Percentiles rank a stretch among this genome's conserved stretches.
These are phyloP conservation scores for Syzygium jambos DNA, from an alignment of 345 rosid genomes.

Conservation along the genomic window DNA sequence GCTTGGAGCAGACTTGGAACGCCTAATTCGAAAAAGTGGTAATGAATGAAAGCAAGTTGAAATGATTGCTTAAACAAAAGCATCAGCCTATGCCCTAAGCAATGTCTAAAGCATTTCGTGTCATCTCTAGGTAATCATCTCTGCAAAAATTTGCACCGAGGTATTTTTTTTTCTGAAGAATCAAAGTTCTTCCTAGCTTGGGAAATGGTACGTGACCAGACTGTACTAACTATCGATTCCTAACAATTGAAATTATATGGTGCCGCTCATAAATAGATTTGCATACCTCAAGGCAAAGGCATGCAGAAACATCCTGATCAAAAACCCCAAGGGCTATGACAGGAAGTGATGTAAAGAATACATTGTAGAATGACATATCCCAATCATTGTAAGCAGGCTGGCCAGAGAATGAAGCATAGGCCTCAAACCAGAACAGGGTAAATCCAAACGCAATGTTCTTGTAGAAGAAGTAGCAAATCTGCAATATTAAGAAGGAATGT, in stretches of 20 bases:
- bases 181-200: background rate
- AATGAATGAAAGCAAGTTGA: background rate
- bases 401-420: conserved; percentile 85
- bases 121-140: background rate
- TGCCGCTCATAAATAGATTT: background rate
- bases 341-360: conserved; percentile 95
- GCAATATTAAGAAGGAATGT: conserved; percentile 10
- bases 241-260: background rate
- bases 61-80: background rate
- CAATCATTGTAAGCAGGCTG: conserved; percentile 93
- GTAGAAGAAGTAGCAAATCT: conserved; percentile 98
- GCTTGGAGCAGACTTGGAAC: accelerated
- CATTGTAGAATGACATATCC: conserved; percentile 90
- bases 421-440: conserved; percentile 93
- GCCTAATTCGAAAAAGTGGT: background rate
- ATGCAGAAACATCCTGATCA: conserved; percentile 90
- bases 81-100: background rate
- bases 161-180: background rate
- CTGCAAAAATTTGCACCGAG: background rate
- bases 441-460: conserved; percentile 88
- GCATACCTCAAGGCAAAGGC: conserved; percentile 78
- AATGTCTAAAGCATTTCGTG: background rate
- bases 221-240: accelerated
- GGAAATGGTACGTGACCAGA: background rate
- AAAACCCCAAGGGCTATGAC: conserved; percentile 94